phyloP scores from a whole-genome alignment of 2,329 filamentous ascomycete species.

The Calonectria hawksworthii region DNA sequence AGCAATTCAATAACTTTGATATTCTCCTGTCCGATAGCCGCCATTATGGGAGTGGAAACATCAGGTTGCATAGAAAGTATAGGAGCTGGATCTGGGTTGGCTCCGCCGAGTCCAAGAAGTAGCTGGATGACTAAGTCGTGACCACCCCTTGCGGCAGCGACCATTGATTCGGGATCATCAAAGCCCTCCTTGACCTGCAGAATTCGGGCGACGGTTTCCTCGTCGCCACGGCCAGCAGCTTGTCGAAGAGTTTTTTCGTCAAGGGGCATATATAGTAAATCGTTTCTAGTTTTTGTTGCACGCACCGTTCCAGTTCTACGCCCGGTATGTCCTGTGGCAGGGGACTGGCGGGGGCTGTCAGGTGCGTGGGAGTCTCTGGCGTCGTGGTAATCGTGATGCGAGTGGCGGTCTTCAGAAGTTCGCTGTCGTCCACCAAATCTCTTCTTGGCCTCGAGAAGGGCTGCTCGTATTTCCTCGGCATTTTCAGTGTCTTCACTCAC shows the following conservation, averaged over 20 bases:
- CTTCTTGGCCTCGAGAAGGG: constrained; percentile 72
- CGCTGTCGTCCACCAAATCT: constrained; percentile 67
- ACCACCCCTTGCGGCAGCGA: constrained; percentile 91
- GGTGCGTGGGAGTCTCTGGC: constrained; percentile 66
- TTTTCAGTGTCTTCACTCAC: constrained; percentile 82
- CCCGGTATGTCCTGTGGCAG: constrained; percentile 59
- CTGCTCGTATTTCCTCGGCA: constrained; percentile 81
- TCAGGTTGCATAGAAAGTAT: constrained; percentile 73
- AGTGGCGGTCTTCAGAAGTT: constrained; percentile 71
- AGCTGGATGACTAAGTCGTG: constrained; percentile 90
- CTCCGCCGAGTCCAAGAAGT: constrained; percentile 76
- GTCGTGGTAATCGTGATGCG: constrained; percentile 61
- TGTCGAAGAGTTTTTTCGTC: constrained; percentile 73
- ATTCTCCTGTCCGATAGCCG: constrained; percentile 91
- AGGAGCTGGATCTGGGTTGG: constrained; percentile 78
- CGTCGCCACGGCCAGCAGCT: constrained; percentile 72
- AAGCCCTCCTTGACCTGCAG: constrained; percentile 72
- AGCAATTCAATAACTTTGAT: constrained; percentile 87
- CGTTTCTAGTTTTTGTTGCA: constrained; percentile 75
- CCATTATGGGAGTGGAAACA: constrained; percentile 91
- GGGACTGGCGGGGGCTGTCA: constrained; percentile 71
- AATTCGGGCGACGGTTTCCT: constrained; percentile 72
- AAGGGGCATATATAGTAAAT: constrained; percentile 73
- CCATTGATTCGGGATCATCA: constrained; percentile 87
- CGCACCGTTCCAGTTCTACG: constrained; percentile 69